Conservation (phyloP, 306 rosid species). For the Styphnolobium japonicum region DNA sequence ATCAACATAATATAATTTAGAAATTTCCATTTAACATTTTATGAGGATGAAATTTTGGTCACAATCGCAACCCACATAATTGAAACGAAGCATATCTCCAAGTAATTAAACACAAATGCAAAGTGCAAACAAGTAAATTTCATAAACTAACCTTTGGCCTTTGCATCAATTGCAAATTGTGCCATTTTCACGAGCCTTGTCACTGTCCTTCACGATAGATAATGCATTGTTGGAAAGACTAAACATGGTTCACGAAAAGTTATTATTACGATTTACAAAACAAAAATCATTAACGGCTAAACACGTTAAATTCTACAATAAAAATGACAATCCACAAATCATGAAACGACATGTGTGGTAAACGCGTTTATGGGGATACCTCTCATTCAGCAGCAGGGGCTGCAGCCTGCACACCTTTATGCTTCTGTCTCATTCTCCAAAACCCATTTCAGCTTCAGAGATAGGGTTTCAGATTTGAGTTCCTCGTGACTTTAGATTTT, state of each 20-base stretch:
- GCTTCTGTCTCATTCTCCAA: background rate
- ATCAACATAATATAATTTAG: background rate
- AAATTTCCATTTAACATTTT: background rate
- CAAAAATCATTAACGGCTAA: slow-evolving; percentile 39
- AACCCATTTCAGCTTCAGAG: background rate
- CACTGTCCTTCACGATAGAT: slow-evolving; percentile 42
- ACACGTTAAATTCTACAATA: slow-evolving; percentile 26
- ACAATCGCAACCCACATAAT: background rate
- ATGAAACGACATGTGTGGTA: background rate
- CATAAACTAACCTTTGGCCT: background rate
- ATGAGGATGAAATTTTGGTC: slow-evolving; percentile 1
- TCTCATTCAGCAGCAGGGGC: background rate
- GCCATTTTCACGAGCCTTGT: slow-evolving; percentile 60
- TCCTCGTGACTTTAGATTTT: background rate
- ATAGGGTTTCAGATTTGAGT: no score
- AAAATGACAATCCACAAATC: slow-evolving; percentile 18
- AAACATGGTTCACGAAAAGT: slow-evolving; percentile 45
- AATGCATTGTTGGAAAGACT: slow-evolving; percentile 25
- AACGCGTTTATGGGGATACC: slow-evolving; percentile 18
- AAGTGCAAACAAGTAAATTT: background rate
- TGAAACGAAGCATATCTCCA: background rate
- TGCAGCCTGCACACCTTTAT: background rate
- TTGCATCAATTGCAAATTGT: slow-evolving; percentile 7
- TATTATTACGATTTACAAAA: no score
- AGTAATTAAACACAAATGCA: background rate